phyloP scores from a whole-genome alignment of 2,329 filamentous ascomycete species.

The Fusarium multiceps region DNA sequence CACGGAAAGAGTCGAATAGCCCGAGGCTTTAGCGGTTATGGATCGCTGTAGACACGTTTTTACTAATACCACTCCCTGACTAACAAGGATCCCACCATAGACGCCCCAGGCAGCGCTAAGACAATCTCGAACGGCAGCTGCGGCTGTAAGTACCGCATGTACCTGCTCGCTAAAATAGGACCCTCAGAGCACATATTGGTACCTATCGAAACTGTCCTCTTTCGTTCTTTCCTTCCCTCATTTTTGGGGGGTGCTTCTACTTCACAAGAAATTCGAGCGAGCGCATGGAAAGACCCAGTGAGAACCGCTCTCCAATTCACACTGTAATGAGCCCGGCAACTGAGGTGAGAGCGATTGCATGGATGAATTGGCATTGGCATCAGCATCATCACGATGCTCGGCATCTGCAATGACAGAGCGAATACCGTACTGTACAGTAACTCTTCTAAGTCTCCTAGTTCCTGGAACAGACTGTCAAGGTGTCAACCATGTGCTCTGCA shows the following conservation, averaged over 20 bases:
- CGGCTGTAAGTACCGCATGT: slow-evolving; percentile 47
- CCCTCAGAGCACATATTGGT: background rate
- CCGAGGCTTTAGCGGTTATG: background rate
- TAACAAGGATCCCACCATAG: background rate
- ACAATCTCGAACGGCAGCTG: slow-evolving; percentile 27
- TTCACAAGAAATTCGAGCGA: slow-evolving; percentile 2
- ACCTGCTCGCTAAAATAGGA: slow-evolving; percentile 24
- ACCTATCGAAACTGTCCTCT: background rate
- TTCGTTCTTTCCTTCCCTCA: background rate
- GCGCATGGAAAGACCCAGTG: slow-evolving; percentile 20
- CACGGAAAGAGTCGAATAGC: background rate
- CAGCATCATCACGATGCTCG: slow-evolving; percentile 2
- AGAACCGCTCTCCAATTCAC: slow-evolving; percentile 4
- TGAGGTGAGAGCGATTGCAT: background rate
- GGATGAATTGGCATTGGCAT: background rate
- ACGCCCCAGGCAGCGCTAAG: slow-evolving; percentile 12
- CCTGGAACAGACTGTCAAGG: slow-evolving; percentile 4
- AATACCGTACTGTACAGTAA: background rate
- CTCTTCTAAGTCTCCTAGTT: background rate
- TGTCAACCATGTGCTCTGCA: slow-evolving; percentile 21
- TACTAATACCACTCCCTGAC: slow-evolving; percentile 9
- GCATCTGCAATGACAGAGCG: background rate
- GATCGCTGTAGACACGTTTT: background rate
- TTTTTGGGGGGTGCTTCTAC: background rate
- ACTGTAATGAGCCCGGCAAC: slow-evolving; percentile 17